Evolutionary conservation across 2,329 filamentous ascomycete genomes (phyloP).

Genomic region (Talaromyces islandicus): DNA sequence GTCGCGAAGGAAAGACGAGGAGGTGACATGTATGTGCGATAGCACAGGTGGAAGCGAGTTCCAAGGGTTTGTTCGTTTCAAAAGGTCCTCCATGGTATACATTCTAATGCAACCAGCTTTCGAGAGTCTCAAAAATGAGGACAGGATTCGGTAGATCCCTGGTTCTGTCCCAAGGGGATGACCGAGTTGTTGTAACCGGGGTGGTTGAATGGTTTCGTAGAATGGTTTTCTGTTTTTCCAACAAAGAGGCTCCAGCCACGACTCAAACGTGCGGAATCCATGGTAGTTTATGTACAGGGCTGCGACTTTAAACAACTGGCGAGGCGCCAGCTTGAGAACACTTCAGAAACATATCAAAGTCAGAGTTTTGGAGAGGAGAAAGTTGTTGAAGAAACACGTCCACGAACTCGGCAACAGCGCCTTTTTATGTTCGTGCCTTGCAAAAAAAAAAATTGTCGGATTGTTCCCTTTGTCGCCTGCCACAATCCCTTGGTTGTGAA

Average conservation of each 20-base stretch:
- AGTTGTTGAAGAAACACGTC: background rate
- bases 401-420: conserved; percentile 10
- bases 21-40: conserved; percentile 23
- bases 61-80: conserved; percentile 26
- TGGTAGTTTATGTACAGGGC: conserved; percentile 2
- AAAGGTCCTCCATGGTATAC: conserved; percentile 21
- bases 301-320: conserved; percentile 10
- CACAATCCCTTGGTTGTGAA: background rate
- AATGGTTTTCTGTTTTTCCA: background rate
- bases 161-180: background rate
- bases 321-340: conserved; percentile 2
- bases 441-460: background rate
- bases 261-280: conserved; percentile 10
- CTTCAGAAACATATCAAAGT: conserved; percentile 10
- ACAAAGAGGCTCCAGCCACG: conserved; percentile 11
- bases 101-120: background rate
- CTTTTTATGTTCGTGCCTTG: conserved; percentile 7
- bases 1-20: conserved; percentile 31
- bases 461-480: background rate
- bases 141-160: background rate
- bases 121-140: background rate
- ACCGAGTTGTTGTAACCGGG: background rate
- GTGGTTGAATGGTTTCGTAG: conserved; percentile 1
- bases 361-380: background rate
- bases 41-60: conserved; percentile 32